Evolutionary conservation across 768 basidiomycete genomes (phyloP), one percentile per base, ranked within the genome.

Genomic region (Termitomyces sp.): DNA sequence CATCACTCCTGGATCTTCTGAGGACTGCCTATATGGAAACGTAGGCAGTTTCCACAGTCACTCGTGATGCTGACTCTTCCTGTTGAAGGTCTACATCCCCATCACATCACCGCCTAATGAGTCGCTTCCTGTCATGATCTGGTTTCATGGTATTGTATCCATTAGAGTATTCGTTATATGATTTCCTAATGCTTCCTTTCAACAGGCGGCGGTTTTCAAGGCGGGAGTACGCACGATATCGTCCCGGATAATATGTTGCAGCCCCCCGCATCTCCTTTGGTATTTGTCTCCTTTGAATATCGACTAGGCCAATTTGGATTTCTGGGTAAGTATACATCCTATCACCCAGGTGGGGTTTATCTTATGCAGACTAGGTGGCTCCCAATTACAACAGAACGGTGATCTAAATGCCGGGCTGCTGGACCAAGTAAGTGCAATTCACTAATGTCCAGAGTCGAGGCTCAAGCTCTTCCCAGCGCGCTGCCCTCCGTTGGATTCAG

Each of bases 11-110:
- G 67, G 69, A 14, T 70, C 70, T 35, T 69, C 72, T 10, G 76
- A 78, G 60, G 75, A 78, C 55, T 78, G 76, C 55, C 62, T 78
- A 1, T 78, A 75, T 54, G 73, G 72, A 50, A 78, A 78, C 60
- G 76, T 76, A 58, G 62, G 46, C 21, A 40, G 5, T 33, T 7
- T 52, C 12, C n/a, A 12, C 14, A 44, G 23, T 12, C 19, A 28
- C 17, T 1, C 26, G 28, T 15, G 49, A 26, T 40, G 10, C n/a
- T 40, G n/a, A 50, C 17, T 26, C 35, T 35, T 15, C 11, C 23
- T 33, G 30, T 14, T 37, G 12, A 44, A 76, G 75, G 70, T 76
- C 40, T 72, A 67, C 42, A 59, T 74, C 38, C 75, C 75, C 6
- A 66, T 63, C 26, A 56, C 61, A 33, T 65, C 67, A 3, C 55